Percentiles rank a stretch among this genome's conserved stretches.
phyloP scores from a whole-genome alignment of 2,329 filamentous ascomycete genomes.

The Fusarium fracticaudum region DNA sequence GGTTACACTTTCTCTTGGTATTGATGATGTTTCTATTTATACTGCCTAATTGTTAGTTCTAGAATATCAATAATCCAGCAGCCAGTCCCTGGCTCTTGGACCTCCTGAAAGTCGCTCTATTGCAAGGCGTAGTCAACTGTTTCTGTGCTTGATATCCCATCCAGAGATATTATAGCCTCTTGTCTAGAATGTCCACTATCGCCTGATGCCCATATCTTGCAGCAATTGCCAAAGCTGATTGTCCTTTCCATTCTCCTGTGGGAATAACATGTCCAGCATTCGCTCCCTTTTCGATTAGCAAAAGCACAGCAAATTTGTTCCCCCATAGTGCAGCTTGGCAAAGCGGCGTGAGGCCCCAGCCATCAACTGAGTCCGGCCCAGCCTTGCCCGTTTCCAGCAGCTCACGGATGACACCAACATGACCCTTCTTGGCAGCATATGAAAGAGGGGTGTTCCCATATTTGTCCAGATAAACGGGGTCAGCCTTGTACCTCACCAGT shows the following conservation, averaged over 20 bases:
- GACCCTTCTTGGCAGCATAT: accelerated
- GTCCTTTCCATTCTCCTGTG: neutral
- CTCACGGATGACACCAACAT: neutral
- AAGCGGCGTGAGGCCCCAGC: neutral
- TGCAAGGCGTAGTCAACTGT: neutral
- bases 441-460: neutral
- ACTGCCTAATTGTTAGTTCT: no score
- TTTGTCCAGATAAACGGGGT: accelerated
- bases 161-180: accelerated
- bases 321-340: neutral
- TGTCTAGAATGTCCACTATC: neutral
- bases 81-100: no score
- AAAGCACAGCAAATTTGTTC: accelerated
- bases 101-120: no score
- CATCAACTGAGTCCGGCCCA: accelerated
- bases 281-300: accelerated
- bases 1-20: no score
- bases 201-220: no score
- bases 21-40: no score
- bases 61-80: no score
- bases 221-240: neutral
- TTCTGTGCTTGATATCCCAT: neutral
- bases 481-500: accelerated
- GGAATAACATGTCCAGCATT: neutral
- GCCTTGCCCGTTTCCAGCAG: neutral